Percentiles rank a stretch among this genome's conserved stretches.
Evolutionary conservation across 306 rosid species (phyloP).

Genomic region (Cucurbita maxima): DNA sequence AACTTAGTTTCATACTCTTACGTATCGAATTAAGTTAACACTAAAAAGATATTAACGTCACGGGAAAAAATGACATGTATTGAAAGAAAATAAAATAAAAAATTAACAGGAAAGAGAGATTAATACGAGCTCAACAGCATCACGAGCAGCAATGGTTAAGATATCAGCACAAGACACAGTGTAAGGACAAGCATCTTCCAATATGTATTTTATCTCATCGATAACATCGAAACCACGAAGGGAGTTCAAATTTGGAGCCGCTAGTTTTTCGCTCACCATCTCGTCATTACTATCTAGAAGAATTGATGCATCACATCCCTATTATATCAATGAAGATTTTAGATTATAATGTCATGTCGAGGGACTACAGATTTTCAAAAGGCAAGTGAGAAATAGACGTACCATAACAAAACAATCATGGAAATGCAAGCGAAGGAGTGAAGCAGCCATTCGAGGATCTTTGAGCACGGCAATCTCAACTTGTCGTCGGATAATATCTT

Average conservation of each 20-base stretch:
- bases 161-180: conserved; percentile 86
- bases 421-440: conserved; percentile 79
- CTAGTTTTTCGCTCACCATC: conserved; percentile 64
- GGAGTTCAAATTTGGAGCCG: conserved; percentile 57
- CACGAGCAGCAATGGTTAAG: conserved; percentile 77
- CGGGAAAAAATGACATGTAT: not conserved
- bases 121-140: conserved; percentile 50
- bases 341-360: not conserved
- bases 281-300: conserved; percentile 55
- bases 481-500: conserved; percentile 49
- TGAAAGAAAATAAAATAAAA: not conserved
- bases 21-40: no score
- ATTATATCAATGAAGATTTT: not conserved
- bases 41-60: not conserved
- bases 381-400: not conserved
- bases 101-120: not conserved
- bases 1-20: no score
- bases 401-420: conserved; percentile 93
- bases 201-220: conserved; percentile 43
- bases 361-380: not conserved
- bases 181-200: conserved; percentile 63
- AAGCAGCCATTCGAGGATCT: conserved; percentile 81
- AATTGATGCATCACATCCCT: conserved; percentile 93
- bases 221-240: conserved; percentile 60
- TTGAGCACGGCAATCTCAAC: conserved; percentile 38